These are phyloP conservation scores for Ricinus communis DNA, from an alignment of 345 rosid genomes.

Conservation along the genomic window DNA sequence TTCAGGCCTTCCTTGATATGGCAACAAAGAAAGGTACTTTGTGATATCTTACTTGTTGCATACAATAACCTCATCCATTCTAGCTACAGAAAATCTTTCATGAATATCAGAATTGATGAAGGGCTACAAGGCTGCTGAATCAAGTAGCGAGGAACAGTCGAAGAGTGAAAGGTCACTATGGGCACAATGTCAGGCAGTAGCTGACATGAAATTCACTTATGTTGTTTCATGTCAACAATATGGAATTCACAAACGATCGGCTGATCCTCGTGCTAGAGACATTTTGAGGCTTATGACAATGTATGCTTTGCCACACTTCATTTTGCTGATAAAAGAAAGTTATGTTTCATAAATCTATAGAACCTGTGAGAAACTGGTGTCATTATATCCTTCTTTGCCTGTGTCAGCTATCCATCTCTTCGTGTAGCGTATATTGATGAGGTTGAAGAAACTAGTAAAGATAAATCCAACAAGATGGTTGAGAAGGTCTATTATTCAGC, in stretches of 20 bases:
- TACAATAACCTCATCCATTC: neutral
- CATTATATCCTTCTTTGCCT: slow-evolving; percentile 10
- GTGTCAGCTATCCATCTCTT: slow-evolving; percentile 84
- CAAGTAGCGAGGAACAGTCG: slow-evolving; percentile 59
- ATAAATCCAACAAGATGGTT: slow-evolving; percentile 56
- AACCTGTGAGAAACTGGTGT: neutral
- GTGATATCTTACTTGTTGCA: neutral
- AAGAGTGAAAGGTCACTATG: slow-evolving; percentile 76
- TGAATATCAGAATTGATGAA: slow-evolving; percentile 72
- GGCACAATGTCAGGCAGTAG: slow-evolving; percentile 94
- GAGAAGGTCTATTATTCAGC: slow-evolving; percentile 86
- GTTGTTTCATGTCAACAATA: slow-evolving; percentile 97
- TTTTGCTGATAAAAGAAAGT: neutral
- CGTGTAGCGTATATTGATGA: slow-evolving; percentile 99
- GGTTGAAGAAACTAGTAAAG: slow-evolving; percentile 84
- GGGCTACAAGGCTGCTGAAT: slow-evolving; percentile 88
- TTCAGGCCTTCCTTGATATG: slow-evolving; percentile 99
- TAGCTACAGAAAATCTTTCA: neutral
- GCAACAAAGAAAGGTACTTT: slow-evolving; percentile 88
- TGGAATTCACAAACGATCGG: slow-evolving; percentile 88
- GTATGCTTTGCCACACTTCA: slow-evolving; percentile 36
- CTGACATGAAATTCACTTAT: slow-evolving; percentile 94
- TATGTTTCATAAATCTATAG: neutral
- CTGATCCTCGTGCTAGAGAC: slow-evolving; percentile 81
- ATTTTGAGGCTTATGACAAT: slow-evolving; percentile 85